A percentile compares a stretch with the other conserved stretches of the same genome.
Conservation (phyloP, 2,329 filamentous ascomycete species). For the Nemania abortiva region DNA sequence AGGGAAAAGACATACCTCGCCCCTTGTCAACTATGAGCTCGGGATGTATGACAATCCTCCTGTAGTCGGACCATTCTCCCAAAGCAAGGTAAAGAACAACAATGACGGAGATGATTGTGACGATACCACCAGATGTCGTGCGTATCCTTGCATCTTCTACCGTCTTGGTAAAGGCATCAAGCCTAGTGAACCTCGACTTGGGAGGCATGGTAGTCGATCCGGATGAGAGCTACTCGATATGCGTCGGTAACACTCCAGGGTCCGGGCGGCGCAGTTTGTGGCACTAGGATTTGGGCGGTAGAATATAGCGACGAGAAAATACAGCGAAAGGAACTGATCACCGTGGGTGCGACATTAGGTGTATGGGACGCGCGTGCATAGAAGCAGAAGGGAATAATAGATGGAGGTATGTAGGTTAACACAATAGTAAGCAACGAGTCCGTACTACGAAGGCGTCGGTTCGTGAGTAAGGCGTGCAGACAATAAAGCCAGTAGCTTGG, state of each 20-base stretch:
- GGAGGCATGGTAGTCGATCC: constrained; percentile 72
- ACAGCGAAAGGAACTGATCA: constrained; percentile 34
- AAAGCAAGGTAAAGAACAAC: constrained; percentile 89
- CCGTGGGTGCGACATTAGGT: constrained; percentile 47
- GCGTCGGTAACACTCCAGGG: constrained; percentile 1
- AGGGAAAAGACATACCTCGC: constrained; percentile 71
- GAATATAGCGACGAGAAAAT: constrained; percentile 17
- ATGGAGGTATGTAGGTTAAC: background rate
- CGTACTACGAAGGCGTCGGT: background rate
- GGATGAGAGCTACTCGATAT: constrained; percentile 19
- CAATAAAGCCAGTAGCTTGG: background rate
- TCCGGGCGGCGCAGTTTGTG: constrained; percentile 8
- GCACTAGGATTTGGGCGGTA: background rate
- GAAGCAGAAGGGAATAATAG: background rate
- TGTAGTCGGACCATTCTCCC: constrained; percentile 97
- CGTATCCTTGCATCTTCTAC: constrained; percentile 97
- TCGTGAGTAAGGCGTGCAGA: background rate
- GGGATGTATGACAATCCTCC: constrained; percentile 85
- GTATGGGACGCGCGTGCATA: constrained; percentile 21
- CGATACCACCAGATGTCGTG: constrained; percentile 93
- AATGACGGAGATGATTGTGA: constrained; percentile 90
- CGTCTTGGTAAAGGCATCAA: constrained; percentile 99
- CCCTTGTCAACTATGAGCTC: constrained; percentile 97
- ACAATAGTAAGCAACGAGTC: constrained; percentile 17
- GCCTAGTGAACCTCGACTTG: constrained; percentile 94